Evolutionary conservation across 2,329 filamentous ascomycete genomes (phyloP).

Genomic region (Paraconiothyrium brasiliense): DNA sequence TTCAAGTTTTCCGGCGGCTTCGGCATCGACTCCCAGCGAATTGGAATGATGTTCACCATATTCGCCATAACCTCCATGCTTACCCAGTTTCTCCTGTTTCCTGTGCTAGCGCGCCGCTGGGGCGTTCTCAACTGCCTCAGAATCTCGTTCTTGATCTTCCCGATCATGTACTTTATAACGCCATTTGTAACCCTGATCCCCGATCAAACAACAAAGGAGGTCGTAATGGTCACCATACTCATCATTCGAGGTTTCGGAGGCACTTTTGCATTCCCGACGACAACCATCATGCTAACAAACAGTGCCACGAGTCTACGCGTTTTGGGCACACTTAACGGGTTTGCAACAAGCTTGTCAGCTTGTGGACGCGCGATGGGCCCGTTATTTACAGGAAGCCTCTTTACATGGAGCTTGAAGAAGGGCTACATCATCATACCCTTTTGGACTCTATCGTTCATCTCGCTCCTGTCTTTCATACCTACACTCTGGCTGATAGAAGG

Average conservation of each 20-base stretch:
- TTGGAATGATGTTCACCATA: constrained; percentile 85
- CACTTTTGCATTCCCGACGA: constrained; percentile 89
- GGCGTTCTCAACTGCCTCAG: constrained; percentile 80
- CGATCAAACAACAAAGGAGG: constrained; percentile 62
- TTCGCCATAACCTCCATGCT: constrained; percentile 83
- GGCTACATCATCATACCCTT: constrained; percentile 84
- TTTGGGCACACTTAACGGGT: constrained; percentile 88
- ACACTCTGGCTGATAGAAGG: constrained; percentile 79
- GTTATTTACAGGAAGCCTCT: constrained; percentile 74
- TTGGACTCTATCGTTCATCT: constrained; percentile 76
- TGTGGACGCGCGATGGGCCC: constrained; percentile 83
- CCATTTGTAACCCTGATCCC: constrained; percentile 78
- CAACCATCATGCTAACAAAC: constrained; percentile 90
- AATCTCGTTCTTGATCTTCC: constrained; percentile 72
- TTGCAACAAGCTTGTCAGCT: constrained; percentile 84
- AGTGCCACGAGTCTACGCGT: constrained; percentile 78
- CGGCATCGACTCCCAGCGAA: constrained; percentile 74
- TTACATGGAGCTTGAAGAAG: constrained; percentile 77
- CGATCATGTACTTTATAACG: constrained; percentile 79
- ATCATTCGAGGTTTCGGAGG: constrained; percentile 76
- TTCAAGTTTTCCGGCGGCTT: constrained; percentile 87
- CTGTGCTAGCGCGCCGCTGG: constrained; percentile 74
- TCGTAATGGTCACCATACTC: constrained; percentile 72
- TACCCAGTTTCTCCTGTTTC: constrained; percentile 88
- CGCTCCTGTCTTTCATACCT: constrained; percentile 73